A percentile compares a stretch with the other conserved stretches of the same genome.
These are phyloP conservation scores for Rhazya stricta DNA, from an alignment of 257 asterid species.

Conservation along the genomic window DNA sequence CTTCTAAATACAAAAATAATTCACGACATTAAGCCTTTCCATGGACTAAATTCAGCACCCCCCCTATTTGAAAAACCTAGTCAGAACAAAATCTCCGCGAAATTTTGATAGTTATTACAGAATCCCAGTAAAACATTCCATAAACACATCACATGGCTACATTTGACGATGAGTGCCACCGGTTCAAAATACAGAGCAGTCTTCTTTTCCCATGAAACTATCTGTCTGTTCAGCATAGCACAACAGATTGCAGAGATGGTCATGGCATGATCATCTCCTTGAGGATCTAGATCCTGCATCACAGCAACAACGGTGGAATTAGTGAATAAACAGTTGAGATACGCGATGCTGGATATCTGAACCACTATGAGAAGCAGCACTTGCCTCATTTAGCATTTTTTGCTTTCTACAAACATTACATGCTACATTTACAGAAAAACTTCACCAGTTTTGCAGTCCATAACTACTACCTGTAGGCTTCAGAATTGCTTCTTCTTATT, in stretches of 20 bases:
- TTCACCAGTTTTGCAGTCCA: not conserved
- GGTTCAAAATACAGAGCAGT: not conserved
- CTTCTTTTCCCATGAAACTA: not conserved
- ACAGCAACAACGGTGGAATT: not conserved
- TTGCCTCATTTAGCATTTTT: not conserved
- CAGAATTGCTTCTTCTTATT: not conserved
- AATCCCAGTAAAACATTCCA: not conserved
- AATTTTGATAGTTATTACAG: not conserved
- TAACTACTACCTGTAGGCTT: not conserved
- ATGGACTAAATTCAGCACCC: not conserved
- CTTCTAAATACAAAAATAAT: not conserved
- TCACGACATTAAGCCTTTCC: not conserved
- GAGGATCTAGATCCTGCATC: conserved; percentile 18
- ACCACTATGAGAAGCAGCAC: not conserved
- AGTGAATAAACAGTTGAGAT: not conserved
- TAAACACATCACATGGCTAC: not conserved
- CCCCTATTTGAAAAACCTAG: not conserved
- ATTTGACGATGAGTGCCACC: not conserved
- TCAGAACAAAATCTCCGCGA: not conserved
- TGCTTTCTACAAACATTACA: too few species aligned
- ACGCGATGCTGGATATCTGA: not conserved
- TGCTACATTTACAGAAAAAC: not conserved
- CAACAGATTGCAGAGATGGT: not conserved
- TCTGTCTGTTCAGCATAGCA: not conserved
- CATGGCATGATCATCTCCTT: conserved; percentile 4